Conservation (phyloP, 2,329 filamentous ascomycete genomes). For the Exophiala mesophila region DNA sequence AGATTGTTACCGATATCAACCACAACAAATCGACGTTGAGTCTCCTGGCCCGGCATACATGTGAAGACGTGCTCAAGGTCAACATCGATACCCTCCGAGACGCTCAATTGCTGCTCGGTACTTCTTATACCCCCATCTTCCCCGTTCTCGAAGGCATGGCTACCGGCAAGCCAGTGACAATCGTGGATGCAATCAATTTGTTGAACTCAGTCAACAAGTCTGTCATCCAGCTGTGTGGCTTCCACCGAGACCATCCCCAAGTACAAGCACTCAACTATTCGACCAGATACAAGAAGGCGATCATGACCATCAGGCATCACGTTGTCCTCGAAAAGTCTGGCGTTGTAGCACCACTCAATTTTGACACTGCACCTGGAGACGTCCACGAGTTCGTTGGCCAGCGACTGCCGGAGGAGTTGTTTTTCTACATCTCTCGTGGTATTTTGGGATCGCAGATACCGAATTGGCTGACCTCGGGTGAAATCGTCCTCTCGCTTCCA, state of each 20-base stretch:
- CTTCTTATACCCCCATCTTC: conserved; percentile 71
- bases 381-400: conserved; percentile 88
- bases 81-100: conserved; percentile 49
- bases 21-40: conserved; percentile 58
- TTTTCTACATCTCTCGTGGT: conserved; percentile 81
- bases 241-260: conserved; percentile 73
- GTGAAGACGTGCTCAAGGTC: conserved; percentile 53
- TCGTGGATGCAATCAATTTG: conserved; percentile 73
- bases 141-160: conserved; percentile 66
- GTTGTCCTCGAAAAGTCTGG: conserved; percentile 75
- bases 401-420: conserved; percentile 81
- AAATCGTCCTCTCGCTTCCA: conserved; percentile 75
- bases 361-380: conserved; percentile 70
- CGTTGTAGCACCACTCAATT: conserved; percentile 68
- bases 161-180: conserved; percentile 47
- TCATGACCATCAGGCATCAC: conserved; percentile 81
- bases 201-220: conserved; percentile 62
- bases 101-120: conserved; percentile 75
- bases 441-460: conserved; percentile 74
- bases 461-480: conserved; percentile 74
- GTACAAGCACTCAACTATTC: conserved; percentile 69
- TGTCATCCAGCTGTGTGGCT: conserved; percentile 68
- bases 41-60: conserved; percentile 60
- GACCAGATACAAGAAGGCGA: conserved; percentile 79
- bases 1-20: conserved; percentile 57